A percentile compares a stretch with the other conserved stretches of the same genome.
Conservation (phyloP, 139 green algal species). For the Micractinium conductrix region DNA sequence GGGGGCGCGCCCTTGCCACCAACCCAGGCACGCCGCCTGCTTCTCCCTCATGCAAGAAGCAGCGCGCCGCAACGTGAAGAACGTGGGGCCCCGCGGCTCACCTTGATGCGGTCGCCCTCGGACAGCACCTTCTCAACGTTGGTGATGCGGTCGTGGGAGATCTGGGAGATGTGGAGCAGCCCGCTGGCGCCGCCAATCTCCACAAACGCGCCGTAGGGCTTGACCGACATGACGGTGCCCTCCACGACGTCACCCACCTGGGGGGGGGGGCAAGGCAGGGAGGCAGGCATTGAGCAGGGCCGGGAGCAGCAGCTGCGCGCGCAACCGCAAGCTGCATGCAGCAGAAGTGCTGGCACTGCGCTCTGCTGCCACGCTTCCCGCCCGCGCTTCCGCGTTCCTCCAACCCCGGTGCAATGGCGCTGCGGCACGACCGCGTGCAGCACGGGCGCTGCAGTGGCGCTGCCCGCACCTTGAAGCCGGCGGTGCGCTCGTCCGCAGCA, state of each 20-base stretch:
- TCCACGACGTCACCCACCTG: constrained; percentile 92
- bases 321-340: too few relatives aligned
- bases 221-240: constrained; percentile 88
- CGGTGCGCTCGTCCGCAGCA: neutral
- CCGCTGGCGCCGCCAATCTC: constrained; percentile 93
- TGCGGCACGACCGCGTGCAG: too few relatives aligned
- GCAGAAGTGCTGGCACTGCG: too few relatives aligned
- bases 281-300: neutral
- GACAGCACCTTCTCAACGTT: constrained; percentile 90
- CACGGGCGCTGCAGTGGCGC: neutral
- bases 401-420: too few relatives aligned
- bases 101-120: constrained; percentile 96
- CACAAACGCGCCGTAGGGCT: constrained; percentile 98
- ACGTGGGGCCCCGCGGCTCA: too few relatives aligned
- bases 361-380: too few relatives aligned
- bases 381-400: too few relatives aligned
- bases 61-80: too few relatives aligned
- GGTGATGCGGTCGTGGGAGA: constrained; percentile 91
- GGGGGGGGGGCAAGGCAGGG: neutral
- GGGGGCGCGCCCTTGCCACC: too few relatives aligned
- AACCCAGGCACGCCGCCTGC: too few relatives aligned
- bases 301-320: neutral
- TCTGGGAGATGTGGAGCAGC: constrained; percentile 98
- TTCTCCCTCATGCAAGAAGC: too few relatives aligned
- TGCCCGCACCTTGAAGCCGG: constrained; percentile 44